Base-by-base conservation (phyloP, 768 basidiomycete species). In the Suillus hirtellus region DNA sequence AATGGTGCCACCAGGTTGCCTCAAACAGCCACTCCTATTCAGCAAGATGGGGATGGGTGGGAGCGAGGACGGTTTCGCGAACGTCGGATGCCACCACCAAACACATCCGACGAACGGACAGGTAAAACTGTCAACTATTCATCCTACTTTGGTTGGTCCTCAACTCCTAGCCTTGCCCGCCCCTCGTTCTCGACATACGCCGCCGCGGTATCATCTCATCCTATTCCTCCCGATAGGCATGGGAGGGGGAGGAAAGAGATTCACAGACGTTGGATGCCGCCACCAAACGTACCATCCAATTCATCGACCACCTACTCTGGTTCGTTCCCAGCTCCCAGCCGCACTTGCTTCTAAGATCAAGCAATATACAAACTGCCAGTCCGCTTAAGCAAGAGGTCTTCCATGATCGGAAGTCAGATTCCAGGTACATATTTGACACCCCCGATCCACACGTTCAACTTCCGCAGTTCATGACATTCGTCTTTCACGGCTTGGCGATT, bases 231-330 rank as follows among this genome's bases (percentile, higher is more conserved):
- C 19, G 89, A 89, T 70, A 87, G 88, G 77, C 88, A 87, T 65
- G 77, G 76, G 63, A 75, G 73, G 68, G 66, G 69, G 62, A 60
- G 62, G 52, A 77, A 82, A 66, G 76, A 5, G 72, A 83, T 86
- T 49, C 86, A 83, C 64, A 82, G 88, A 70, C 82, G 86, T 64
- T 89, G 89, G 89, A 77, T 89, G 49, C 89, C 88, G 15, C 80
- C 82, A 38, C 69, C 72, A 44, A 72, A 75, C 31, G 35, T 73
- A 56, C 74, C 73, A 55, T 73, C 76, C 62, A 74, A 78, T 44
- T 78, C 78, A 9, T 78, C 77, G 17, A 71, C 68, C 67, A 71
- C 46, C 38, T 71, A 69, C 60, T 68, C 66, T 54, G 66, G 71
- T 14, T 56, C 64, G 14, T 60, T 62, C 34, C 37, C 56, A 38